Percentiles rank a stretch among this genome's conserved stretches.
phyloP scores from a whole-genome alignment of 306 rosid species.

The Adenanthera pavonina region DNA sequence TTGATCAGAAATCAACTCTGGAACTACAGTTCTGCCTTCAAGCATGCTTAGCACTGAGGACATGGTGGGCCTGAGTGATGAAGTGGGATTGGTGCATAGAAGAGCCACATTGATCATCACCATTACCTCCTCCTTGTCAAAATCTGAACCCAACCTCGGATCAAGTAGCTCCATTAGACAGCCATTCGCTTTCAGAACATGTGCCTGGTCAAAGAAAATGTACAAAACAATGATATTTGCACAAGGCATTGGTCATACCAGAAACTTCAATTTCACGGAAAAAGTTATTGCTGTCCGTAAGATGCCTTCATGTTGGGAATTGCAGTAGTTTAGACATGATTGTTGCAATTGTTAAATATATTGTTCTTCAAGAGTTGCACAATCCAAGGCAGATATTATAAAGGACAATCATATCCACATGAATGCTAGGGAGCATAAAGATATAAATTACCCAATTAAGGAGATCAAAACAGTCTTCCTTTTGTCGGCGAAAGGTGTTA shows the following conservation, averaged over 20 bases:
- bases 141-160: constrained; percentile 37
- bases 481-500: constrained; percentile 44
- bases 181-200: constrained; percentile 39
- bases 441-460: constrained; percentile 56
- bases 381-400: constrained; percentile 6
- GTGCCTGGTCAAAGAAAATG: constrained; percentile 35
- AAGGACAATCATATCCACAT: background rate
- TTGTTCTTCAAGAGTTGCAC: background rate
- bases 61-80: constrained; percentile 45
- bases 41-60: constrained; percentile 54
- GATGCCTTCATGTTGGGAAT: constrained; percentile 17
- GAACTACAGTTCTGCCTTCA: constrained; percentile 41
- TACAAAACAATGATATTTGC: background rate
- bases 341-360: background rate
- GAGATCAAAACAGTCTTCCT: constrained; percentile 48
- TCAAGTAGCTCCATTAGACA: constrained; percentile 46
- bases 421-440: background rate
- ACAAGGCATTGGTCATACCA: background rate
- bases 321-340: background rate
- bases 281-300: background rate
- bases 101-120: constrained; percentile 49
- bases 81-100: constrained; percentile 39
- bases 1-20: constrained; percentile 32
- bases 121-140: constrained; percentile 34
- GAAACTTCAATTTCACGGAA: background rate